These are phyloP conservation scores for Phaeosphaeria sp. DNA, from an alignment of 2,329 filamentous ascomycete genomes.

Conservation along the genomic window DNA sequence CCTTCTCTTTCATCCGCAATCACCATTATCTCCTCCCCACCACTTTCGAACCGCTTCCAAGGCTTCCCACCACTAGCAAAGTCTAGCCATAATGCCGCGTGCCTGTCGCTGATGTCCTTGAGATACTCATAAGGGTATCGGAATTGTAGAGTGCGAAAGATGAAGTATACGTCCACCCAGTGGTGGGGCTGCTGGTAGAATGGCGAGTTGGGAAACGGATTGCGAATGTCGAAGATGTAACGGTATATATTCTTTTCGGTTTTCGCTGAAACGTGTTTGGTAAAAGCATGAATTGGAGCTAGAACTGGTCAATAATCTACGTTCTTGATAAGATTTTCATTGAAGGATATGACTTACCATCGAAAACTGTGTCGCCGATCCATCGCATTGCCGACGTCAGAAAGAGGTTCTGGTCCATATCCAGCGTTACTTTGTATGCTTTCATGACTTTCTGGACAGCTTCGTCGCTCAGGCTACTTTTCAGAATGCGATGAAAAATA, in stretches of 20 bases:
- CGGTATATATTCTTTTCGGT: conserved; percentile 28
- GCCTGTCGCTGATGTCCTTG: conserved; percentile 24
- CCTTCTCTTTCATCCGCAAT: conserved; percentile 31
- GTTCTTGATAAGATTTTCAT: not conserved
- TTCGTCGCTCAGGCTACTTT: conserved; percentile 15
- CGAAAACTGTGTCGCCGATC: conserved; percentile 53
- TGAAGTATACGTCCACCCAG: conserved; percentile 37
- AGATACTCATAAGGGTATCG: conserved; percentile 18
- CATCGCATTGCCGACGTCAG: conserved; percentile 48
- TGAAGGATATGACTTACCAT: conserved; percentile 30
- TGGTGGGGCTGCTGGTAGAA: conserved; percentile 33
- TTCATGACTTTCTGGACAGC: conserved; percentile 25
- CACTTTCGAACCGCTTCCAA: conserved; percentile 22
- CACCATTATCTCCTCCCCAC: conserved; percentile 18
- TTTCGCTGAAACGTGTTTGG: conserved; percentile 10
- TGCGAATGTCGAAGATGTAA: conserved; percentile 36
- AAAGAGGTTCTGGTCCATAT: conserved; percentile 46
- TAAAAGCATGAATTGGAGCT: conserved; percentile 25
- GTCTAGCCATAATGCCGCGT: conserved; percentile 27
- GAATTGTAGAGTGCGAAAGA: conserved; percentile 33
- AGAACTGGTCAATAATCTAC: not conserved
- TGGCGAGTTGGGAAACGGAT: conserved; percentile 28
- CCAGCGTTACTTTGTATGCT: conserved; percentile 47
- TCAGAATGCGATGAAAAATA: conserved; percentile 30
- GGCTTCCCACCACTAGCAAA: conserved; percentile 29